phyloP scores from a whole-genome alignment of 2,329 filamentous ascomycete genomes.

The Microascus cirrosus region DNA sequence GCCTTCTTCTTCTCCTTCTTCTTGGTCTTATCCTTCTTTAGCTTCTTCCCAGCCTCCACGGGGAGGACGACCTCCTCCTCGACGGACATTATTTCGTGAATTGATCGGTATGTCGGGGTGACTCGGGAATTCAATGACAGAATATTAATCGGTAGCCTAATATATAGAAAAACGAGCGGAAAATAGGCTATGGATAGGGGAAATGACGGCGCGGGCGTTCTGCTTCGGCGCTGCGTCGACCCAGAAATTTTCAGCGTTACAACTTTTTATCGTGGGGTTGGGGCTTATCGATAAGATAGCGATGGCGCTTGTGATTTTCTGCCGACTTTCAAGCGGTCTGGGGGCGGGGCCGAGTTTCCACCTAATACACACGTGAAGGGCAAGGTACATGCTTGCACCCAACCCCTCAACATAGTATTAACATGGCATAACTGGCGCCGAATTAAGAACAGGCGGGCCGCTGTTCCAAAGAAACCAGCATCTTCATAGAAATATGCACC shows the following conservation, averaged over 20 bases:
- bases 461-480: too few relatives aligned
- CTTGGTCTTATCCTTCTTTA: background rate
- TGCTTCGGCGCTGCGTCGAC: background rate
- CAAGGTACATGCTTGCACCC: too few relatives aligned
- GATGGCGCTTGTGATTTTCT: background rate
- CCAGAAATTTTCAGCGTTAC: background rate
- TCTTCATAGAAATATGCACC: too few relatives aligned
- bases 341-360: too few relatives aligned
- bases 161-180: too few relatives aligned
- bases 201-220: background rate
- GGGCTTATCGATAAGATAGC: background rate
- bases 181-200: background rate
- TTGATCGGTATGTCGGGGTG: background rate
- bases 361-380: too few relatives aligned
- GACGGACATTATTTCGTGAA: background rate
- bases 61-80: conserved; percentile 8
- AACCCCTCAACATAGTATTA: too few relatives aligned
- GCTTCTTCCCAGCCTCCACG: conserved; percentile 5
- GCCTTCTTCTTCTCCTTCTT: conserved; percentile 4
- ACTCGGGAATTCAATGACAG: background rate
- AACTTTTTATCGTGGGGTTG: background rate
- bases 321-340: background rate
- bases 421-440: too few relatives aligned
- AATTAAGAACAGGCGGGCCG: too few relatives aligned
- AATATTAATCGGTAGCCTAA: background rate